phyloP scores from a whole-genome alignment of 495 filamentous ascomycete species.

The Oidiodendron maius region DNA sequence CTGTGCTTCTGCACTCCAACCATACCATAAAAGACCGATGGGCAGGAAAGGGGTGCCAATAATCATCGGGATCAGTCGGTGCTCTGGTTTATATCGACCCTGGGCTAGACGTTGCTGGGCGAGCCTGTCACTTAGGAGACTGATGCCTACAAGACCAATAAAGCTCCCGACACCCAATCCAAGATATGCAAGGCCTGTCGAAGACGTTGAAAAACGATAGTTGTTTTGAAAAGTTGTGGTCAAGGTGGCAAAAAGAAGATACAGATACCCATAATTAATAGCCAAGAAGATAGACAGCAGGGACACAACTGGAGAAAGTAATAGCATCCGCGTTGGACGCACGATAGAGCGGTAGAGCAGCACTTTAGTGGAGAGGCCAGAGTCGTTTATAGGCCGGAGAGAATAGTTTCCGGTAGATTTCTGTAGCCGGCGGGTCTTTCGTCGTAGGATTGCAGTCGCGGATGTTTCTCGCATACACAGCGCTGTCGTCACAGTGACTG shows the following conservation, averaged over 20 bases:
- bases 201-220: neutral
- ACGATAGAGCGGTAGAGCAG: neutral
- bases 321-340: neutral
- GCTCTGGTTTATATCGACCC: neutral
- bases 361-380: neutral
- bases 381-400: neutral
- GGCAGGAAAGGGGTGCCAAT: slow-evolving; percentile 14
- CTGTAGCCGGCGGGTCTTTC: neutral
- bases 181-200: neutral
- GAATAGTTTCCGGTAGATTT: neutral
- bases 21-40: slow-evolving; percentile 59
- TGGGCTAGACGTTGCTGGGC: neutral
- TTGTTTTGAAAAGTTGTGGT: neutral
- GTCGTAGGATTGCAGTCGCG: neutral
- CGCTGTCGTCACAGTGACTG: too few relatives aligned
- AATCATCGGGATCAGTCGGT: neutral
- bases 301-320: neutral
- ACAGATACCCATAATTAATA: neutral
- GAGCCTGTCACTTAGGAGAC: neutral
- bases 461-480: neutral
- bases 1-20: slow-evolving; percentile 51
- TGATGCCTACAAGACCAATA: neutral
- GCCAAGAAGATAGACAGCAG: neutral
- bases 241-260: neutral
- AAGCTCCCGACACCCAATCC: neutral